Conservation (phyloP, 192 early-diverging fungal genomes). For the Linnemannia hyalina region DNA sequence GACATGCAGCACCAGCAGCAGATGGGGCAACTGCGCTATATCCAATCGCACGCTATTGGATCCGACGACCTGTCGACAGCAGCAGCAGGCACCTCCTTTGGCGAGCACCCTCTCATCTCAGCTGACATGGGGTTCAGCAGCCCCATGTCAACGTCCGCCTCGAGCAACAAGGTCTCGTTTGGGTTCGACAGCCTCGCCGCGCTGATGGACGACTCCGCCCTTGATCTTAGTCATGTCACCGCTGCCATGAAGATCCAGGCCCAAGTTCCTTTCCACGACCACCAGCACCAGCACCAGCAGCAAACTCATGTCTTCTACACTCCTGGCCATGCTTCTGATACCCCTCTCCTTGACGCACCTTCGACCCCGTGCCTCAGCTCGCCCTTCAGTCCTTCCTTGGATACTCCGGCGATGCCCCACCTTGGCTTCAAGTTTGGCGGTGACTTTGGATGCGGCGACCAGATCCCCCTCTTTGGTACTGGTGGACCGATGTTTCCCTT, state of each 20-base stretch:
- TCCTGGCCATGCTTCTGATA: not conserved
- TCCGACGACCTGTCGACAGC: not conserved
- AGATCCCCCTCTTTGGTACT: slow-evolving; percentile 11
- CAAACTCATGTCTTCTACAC: not conserved
- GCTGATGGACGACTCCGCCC: slow-evolving; percentile 5
- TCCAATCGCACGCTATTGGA: not conserved
- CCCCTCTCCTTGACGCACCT: slow-evolving; percentile 14
- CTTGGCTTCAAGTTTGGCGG: slow-evolving; percentile 10
- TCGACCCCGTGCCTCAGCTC: slow-evolving; percentile 35
- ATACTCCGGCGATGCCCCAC: slow-evolving; percentile 21
- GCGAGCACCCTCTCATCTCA: slow-evolving; percentile 21
- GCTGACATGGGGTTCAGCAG: slow-evolving; percentile 3
- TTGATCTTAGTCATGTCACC: not conserved
- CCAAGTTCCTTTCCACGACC: slow-evolving; percentile 12
- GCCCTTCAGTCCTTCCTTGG: slow-evolving; percentile 16
- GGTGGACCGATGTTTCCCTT: not conserved
- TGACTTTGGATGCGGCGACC: slow-evolving; percentile 1
- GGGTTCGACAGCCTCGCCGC: slow-evolving; percentile 27
- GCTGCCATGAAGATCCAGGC: not conserved
- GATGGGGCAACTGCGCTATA: slow-evolving; percentile 7
- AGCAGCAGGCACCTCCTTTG: slow-evolving; percentile 12
- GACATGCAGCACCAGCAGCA: slow-evolving; percentile 17
- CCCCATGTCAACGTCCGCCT: not conserved
- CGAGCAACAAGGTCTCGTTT: slow-evolving; percentile 1
- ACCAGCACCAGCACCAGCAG: slow-evolving; percentile 5